Conservation (phyloP, 345 rosid genomes). For the Ailanthus altissimus region DNA sequence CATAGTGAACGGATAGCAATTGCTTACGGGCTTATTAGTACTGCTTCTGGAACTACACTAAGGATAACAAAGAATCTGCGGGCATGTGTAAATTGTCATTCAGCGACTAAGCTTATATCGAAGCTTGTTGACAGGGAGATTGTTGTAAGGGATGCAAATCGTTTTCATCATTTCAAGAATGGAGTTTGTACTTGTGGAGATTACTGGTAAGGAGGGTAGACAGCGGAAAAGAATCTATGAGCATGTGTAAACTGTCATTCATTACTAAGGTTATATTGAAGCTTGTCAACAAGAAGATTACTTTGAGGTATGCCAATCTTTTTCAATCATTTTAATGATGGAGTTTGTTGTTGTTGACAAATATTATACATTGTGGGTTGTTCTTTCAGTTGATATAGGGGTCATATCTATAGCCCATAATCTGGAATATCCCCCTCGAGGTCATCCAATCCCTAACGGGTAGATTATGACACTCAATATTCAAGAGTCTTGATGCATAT, state of each 20-base stretch:
- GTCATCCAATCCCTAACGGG: too few relatives aligned
- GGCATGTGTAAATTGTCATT: slow-evolving; percentile 67
- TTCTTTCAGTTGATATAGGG: too few relatives aligned
- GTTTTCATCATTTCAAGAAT: slow-evolving; percentile 67
- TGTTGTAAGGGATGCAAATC: slow-evolving; percentile 61
- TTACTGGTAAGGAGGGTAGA: slow-evolving; percentile 37
- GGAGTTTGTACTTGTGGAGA: slow-evolving; percentile 59
- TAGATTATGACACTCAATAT: too few relatives aligned
- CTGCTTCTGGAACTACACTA: slow-evolving; percentile 53
- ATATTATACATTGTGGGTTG: too few relatives aligned
- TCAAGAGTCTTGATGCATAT: too few relatives aligned
- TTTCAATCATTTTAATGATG: too few relatives aligned
- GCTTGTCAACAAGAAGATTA: too few relatives aligned
- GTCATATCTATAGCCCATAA: too few relatives aligned
- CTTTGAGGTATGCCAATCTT: too few relatives aligned
- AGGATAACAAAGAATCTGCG: slow-evolving; percentile 64
- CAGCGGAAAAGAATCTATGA: slow-evolving; percentile 50
- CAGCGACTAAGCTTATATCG: slow-evolving; percentile 57
- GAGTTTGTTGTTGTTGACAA: too few relatives aligned
- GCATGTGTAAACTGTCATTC: slow-evolving; percentile 70
- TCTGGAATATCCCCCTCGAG: too few relatives aligned
- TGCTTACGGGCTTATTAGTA: slow-evolving; percentile 68
- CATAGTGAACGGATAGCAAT: slow-evolving; percentile 73
- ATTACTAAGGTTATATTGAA: slow-evolving; percentile 60
- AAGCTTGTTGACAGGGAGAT: slow-evolving; percentile 61